Base-by-base conservation (phyloP, 2,329 filamentous ascomycete genomes). In the Fusarium anguioides region DNA sequence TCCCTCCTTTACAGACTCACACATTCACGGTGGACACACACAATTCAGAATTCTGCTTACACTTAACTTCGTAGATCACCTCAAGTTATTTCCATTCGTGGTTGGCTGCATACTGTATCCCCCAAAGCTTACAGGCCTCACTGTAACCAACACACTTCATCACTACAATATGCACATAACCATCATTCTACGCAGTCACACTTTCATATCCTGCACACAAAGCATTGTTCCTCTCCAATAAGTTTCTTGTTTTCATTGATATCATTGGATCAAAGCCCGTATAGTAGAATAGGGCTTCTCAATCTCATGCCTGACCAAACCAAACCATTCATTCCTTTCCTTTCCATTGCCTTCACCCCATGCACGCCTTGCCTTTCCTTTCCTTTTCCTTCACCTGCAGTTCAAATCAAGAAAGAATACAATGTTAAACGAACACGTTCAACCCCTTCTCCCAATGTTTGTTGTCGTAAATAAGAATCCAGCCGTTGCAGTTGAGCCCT, bases 251-350 rank as follows among this genome's bases (percentile, higher is more conserved):
- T 69, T 59, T 69, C 66, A 65, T 66, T 63, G 59, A 66, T 61
- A 60, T 70, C 68, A 69, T 73, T 73, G 68, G 66, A 72, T 73
- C 69, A 64, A 68, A 71, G 68, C 62, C 62, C 61, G 35, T 49
- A 48, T 46, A 51, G 35, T 49, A 48, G 44, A 51, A 46, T 27
- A 27, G 58, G 55, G 66, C 60, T 64, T 53, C 64, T 73, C 69
- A 71, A 68, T 73, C 68, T 72, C 66, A 72, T 58, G 37, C 50
- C 37, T 63, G 59, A 40, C 59, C 59, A 57, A 63, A 44, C 60
- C 50, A 63, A 55, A 15, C 29, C 12, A 68, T 68, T 54, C 56
- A 60, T 63, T 46, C 55, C 52, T 59, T 50, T 50, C 56, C 54
- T 31, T 61, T 58, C 60, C 69, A 37, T 72, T 65, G 62, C 64